Evolutionary conservation across 768 basidiomycete species (phyloP).

Genomic region (Hericium coralloides): DNA sequence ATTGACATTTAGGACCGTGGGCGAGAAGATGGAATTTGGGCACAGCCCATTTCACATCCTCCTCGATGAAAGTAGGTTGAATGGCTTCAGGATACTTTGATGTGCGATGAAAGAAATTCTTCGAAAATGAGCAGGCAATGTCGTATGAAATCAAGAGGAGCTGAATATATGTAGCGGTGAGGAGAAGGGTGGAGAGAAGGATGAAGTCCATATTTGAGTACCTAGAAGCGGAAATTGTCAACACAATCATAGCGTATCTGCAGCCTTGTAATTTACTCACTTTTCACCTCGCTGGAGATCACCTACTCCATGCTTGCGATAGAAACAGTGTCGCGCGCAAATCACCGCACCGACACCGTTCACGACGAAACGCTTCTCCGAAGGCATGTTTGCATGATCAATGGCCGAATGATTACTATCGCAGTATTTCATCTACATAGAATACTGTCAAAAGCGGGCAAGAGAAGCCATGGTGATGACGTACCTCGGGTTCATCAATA

Average conservation of each 20-base stretch:
- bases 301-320: neutral
- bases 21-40: slow-evolving; percentile 13
- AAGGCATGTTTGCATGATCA: slow-evolving; percentile 3
- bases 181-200: slow-evolving; percentile 1
- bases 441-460: neutral
- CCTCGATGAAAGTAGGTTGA: neutral
- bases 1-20: slow-evolving; percentile 11
- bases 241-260: slow-evolving; percentile 1
- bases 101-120: neutral
- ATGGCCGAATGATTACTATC: neutral
- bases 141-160: neutral
- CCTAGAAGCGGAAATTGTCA: slow-evolving; percentile 1
- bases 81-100: neutral
- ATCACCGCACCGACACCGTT: slow-evolving; percentile 9
- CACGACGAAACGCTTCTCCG: slow-evolving; percentile 1
- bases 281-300: neutral
- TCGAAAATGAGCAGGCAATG: slow-evolving; percentile 1
- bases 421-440: neutral
- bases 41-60: neutral
- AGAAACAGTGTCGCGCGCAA: slow-evolving; percentile 3
- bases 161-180: neutral
- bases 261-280: neutral
- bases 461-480: slow-evolving; percentile 15
- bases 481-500: slow-evolving; percentile 4
- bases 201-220: slow-evolving; percentile 19